Conservation (phyloP, 208 protist genomes). For the Leishmania martiniquensis region DNA sequence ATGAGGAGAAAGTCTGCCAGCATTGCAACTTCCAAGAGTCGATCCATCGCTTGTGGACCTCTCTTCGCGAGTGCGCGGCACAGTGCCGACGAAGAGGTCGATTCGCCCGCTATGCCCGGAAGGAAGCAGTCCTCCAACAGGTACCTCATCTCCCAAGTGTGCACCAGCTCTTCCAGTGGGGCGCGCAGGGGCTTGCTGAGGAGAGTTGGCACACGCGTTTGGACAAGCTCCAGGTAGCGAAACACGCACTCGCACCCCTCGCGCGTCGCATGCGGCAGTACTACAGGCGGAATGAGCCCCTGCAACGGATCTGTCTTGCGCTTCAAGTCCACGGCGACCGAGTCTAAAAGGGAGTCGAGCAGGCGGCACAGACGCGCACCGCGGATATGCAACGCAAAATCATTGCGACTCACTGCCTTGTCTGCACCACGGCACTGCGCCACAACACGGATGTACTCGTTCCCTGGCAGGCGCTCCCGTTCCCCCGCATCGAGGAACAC, state of each 20-base stretch:
- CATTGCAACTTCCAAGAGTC: constrained; percentile 81
- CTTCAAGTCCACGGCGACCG: constrained; percentile 50
- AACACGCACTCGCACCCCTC: constrained; percentile 77
- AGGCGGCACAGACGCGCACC: constrained; percentile 79
- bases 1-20: constrained; percentile 88
- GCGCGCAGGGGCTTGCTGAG: constrained; percentile 82
- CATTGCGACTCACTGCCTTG: constrained; percentile 33
- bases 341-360: constrained; percentile 75
- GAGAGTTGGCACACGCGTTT: constrained; percentile 73
- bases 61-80: constrained; percentile 39
- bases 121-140: constrained; percentile 57
- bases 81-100: constrained; percentile 33
- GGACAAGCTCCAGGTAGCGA: constrained; percentile 71
- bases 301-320: constrained; percentile 33
- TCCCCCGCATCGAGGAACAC: constrained; percentile 38
- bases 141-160: constrained; percentile 85
- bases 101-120: constrained; percentile 17
- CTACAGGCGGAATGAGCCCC: constrained; percentile 58
- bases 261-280: constrained; percentile 67
- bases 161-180: constrained; percentile 81
- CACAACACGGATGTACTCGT: constrained; percentile 75
- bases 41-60: constrained; percentile 48
- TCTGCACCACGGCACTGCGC: constrained; percentile 35
- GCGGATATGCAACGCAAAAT: constrained; percentile 80
- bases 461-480: constrained; percentile 44